Base-by-base conservation (phyloP, 1,139 yeast genomes). In the Yamadazyma dushanensis region DNA sequence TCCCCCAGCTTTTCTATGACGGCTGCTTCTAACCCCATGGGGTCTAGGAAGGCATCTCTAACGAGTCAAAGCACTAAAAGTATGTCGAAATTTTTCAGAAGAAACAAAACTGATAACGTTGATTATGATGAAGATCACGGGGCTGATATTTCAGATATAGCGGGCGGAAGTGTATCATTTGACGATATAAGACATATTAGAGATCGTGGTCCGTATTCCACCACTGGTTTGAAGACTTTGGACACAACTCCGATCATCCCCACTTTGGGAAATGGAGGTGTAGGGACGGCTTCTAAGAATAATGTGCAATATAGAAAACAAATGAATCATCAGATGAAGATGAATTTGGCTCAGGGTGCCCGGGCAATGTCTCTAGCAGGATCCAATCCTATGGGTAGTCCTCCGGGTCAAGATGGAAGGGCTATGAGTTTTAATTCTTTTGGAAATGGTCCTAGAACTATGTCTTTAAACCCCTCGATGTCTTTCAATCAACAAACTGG, bases 161-260 rank as follows among this genome's bases (percentile, higher is more conserved):
- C 71, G 8, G 59, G 63, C 2, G 59, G 62, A 3, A 61, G 65
- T 28, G 67, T 83, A 42, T 74, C 87, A 0, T 78, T 81, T 45
- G 78, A 77, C 44, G 90, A 83, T 49, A 65, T 84, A 9, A 62
- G 78, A 21, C 82, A 80, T 39, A 61, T 80, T 2, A 66, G 83
- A 37, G 85, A 80, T 45, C 67, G 80, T 29, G 88, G 87, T 4
- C 77, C 70, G 15, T 81, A 81, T 51, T 83, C 83, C 2, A 60
- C 70, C 26, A 59, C 63, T 27, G 54, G 61, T 7, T 53, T 61
- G 13, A 55, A 57, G 23, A 47, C 61, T 16, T 56, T 64, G 37
- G 88, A 81, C 47, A 73, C 89, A 0, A 73, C 87, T 0, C 90
- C 92, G 4, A 78, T 82, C 44, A 83, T 84, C 28, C 94, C 94